Percentiles rank a stretch among this genome's conserved stretches.
Evolutionary conservation across 257 asterid species (phyloP).

Genomic region (Nicotiana obtusifolia): DNA sequence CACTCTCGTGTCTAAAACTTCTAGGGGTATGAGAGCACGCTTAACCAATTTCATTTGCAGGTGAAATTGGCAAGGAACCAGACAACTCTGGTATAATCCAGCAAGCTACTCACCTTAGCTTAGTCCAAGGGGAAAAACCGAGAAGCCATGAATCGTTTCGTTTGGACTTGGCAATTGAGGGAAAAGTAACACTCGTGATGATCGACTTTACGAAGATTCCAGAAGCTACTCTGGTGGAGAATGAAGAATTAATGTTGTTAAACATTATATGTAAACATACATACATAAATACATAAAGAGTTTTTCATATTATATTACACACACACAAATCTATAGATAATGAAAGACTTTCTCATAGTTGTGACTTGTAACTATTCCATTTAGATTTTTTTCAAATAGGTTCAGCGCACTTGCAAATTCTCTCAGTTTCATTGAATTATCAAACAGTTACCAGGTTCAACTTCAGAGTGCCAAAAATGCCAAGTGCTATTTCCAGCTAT

Average conservation of each 20-base stretch:
- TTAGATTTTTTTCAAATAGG: not conserved
- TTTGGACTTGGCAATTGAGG: not conserved
- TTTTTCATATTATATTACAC: not conserved
- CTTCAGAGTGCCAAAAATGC: not conserved
- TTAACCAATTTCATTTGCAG: conserved; percentile 2
- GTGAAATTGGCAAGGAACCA: not conserved
- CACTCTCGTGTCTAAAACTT: no score
- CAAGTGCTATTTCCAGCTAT: not conserved
- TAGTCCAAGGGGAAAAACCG: conserved; percentile 2
- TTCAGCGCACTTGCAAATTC: not conserved
- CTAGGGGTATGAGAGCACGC: not conserved
- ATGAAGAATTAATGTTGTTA: not conserved
- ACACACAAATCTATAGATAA: not conserved
- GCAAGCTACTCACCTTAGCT: not conserved
- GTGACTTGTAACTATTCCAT: not conserved
- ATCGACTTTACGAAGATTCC: not conserved
- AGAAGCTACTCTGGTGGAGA: not conserved
- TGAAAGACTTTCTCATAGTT: not conserved
- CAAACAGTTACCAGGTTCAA: not conserved
- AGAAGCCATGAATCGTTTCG: conserved; percentile 9
- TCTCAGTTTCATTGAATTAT: not conserved
- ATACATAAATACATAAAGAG: not conserved
- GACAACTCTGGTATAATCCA: not conserved
- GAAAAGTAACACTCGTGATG: not conserved
- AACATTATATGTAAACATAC: not conserved